A percentile compares a stretch with the other conserved stretches of the same genome.
phyloP scores from a whole-genome alignment of 1,284 basidiomycete species.

The Mycosarcoma maydis region DNA sequence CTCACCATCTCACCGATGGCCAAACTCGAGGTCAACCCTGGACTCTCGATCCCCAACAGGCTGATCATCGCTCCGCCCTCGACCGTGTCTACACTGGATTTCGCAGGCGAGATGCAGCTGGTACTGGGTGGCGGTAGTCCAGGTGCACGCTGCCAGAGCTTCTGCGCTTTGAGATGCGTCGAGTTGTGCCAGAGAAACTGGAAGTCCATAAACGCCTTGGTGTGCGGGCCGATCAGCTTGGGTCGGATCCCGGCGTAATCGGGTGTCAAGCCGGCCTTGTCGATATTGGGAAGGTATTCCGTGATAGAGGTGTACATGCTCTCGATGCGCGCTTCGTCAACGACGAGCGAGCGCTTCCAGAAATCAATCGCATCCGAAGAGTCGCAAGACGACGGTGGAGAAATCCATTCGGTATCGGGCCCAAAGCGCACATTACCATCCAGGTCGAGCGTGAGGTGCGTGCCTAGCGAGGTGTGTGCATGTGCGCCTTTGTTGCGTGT shows the following conservation, averaged over 20 bases:
- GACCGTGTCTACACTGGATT: constrained; percentile 6
- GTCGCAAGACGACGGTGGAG: constrained; percentile 23
- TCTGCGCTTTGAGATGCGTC: constrained; percentile 40
- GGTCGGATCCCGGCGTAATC: constrained; percentile 94
- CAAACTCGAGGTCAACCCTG: constrained; percentile 70
- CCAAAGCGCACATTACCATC: constrained; percentile 89
- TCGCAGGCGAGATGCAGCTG: constrained; percentile 18
- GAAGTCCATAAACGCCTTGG: constrained; percentile 84
- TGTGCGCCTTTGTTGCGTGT: constrained; percentile 48
- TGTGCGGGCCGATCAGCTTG: constrained; percentile 80
- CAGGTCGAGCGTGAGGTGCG: constrained; percentile 74
- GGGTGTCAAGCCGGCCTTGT: constrained; percentile 75
- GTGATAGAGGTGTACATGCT: constrained; percentile 58
- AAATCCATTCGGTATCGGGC: constrained; percentile 90
- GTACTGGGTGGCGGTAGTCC: constrained; percentile 15
- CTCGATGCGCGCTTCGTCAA: constrained; percentile 49
- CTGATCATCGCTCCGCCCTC: constrained; percentile 56
- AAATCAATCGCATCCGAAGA: constrained; percentile 40
- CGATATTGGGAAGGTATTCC: constrained; percentile 78
- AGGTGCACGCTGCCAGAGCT: constrained; percentile 56
- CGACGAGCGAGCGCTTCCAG: constrained; percentile 47
- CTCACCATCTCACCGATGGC: constrained; percentile 70
- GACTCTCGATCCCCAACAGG: constrained; percentile 72
- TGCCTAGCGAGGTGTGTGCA: constrained; percentile 62
- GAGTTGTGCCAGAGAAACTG: constrained; percentile 66